Conservation (phyloP, 768 basidiomycete species). For the Trichaptum fuscoviolaceum region DNA sequence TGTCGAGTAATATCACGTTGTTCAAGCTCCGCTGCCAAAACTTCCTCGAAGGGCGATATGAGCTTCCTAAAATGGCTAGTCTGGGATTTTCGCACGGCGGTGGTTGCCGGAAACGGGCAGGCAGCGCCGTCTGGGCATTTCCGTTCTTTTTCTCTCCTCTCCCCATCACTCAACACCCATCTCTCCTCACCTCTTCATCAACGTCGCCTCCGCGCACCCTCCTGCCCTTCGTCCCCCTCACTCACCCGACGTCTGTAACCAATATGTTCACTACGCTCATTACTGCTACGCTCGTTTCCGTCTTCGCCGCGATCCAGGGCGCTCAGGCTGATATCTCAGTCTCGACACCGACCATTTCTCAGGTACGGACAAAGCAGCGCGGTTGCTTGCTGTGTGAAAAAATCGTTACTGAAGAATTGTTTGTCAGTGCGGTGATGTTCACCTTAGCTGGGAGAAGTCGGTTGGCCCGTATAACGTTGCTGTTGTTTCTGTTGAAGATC, state of each 20-base stretch:
- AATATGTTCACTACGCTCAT: slow-evolving; percentile 79
- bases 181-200: slow-evolving; percentile 23
- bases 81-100: slow-evolving; percentile 3
- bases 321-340: slow-evolving; percentile 52
- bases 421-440: slow-evolving; percentile 45
- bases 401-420: slow-evolving; percentile 10
- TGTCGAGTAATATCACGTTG: slow-evolving; percentile 4
- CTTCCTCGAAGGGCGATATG: not conserved
- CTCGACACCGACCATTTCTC: slow-evolving; percentile 43
- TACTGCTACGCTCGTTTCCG: slow-evolving; percentile 63
- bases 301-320: slow-evolving; percentile 41
- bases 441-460: slow-evolving; percentile 47
- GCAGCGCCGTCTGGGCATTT: not conserved
- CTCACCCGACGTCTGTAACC: slow-evolving; percentile 19
- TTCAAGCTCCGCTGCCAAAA: slow-evolving; percentile 7
- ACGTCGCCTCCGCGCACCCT: slow-evolving; percentile 15
- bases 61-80: not conserved
- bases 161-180: slow-evolving; percentile 23
- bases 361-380: slow-evolving; percentile 34
- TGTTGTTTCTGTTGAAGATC: slow-evolving; percentile 44
- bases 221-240: slow-evolving; percentile 24
- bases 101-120: slow-evolving; percentile 14
- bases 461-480: slow-evolving; percentile 53
- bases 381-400: not conserved
- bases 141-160: slow-evolving; percentile 16